Evolutionary conservation across 805 yeast species (phyloP).

Genomic region (Zygotorulaspora chibaensis): DNA sequence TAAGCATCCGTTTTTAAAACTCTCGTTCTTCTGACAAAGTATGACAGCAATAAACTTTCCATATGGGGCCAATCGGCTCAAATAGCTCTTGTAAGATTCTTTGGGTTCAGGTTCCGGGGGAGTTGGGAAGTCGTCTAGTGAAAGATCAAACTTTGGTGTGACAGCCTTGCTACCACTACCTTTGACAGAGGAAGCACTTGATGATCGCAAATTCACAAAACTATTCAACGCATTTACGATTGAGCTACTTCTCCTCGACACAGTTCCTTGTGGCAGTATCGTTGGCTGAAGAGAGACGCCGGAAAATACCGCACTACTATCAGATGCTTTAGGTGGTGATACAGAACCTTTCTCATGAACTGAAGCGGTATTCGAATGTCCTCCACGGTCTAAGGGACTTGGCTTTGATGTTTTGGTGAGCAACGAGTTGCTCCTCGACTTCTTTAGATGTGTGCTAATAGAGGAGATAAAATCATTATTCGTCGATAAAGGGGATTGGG

Average conservation of each 20-base stretch:
- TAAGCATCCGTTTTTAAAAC: conserved; percentile 29
- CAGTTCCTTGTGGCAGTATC: conserved; percentile 3
- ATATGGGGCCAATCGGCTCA: conserved; percentile 30
- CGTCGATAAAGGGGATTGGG: not conserved
- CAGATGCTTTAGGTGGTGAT: conserved; percentile 10
- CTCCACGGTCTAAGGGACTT: conserved; percentile 6
- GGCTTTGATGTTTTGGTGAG: conserved; percentile 10
- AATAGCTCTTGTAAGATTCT: conserved; percentile 31
- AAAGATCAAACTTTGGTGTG: conserved; percentile 6
- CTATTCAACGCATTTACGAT: conserved; percentile 38
- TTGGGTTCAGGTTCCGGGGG: conserved; percentile 30
- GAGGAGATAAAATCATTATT: conserved; percentile 9
- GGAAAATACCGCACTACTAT: conserved; percentile 11
- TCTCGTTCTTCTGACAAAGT: conserved; percentile 29
- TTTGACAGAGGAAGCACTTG: conserved; percentile 21
- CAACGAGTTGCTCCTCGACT: conserved; percentile 13
- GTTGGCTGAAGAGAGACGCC: not conserved
- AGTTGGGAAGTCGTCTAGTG: conserved; percentile 20
- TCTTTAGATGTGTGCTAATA: conserved; percentile 10
- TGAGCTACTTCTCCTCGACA: conserved; percentile 36
- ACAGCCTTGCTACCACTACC: conserved; percentile 4
- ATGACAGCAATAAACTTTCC: conserved; percentile 33
- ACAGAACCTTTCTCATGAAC: conserved; percentile 6
- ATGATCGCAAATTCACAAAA: conserved; percentile 34
- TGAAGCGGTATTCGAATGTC: conserved; percentile 2